These are phyloP conservation scores for Leccinellum albellum DNA, from an alignment of 768 basidiomycete genomes.

Conservation along the genomic window DNA sequence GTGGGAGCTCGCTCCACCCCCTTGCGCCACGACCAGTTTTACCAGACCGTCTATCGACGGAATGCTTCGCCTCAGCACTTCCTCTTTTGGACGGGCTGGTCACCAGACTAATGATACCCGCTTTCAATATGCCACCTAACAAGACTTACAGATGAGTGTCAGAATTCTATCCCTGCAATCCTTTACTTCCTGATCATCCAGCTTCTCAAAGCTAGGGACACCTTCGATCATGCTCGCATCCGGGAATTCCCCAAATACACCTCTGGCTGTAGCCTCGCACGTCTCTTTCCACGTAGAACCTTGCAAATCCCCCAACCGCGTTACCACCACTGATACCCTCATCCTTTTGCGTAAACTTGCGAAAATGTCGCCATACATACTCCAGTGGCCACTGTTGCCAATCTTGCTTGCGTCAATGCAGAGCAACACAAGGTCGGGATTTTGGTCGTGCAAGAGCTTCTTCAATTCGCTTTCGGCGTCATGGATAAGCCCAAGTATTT, in stretches of 20 bases:
- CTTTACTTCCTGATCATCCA: slow-evolving; percentile 9
- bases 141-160: slow-evolving; percentile 9
- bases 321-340: slow-evolving; percentile 19
- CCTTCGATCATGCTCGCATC: slow-evolving; percentile 16
- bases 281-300: slow-evolving; percentile 14
- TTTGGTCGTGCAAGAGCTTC: slow-evolving; percentile 8
- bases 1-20: no score
- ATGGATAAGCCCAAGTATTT: not conserved
- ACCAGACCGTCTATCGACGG: no score
- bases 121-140: not conserved
- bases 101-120: no score
- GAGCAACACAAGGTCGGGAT: slow-evolving; percentile 19
- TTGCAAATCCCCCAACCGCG: slow-evolving; percentile 3
- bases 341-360: slow-evolving; percentile 14
- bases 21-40: no score
- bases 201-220: slow-evolving; percentile 14
- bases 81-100: no score
- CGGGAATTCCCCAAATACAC: slow-evolving; percentile 12
- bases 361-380: slow-evolving; percentile 18
- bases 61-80: no score
- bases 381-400: slow-evolving; percentile 13
- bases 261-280: slow-evolving; percentile 8
- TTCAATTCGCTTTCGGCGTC: slow-evolving; percentile 20
- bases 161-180: slow-evolving; percentile 23
- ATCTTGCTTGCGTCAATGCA: slow-evolving; percentile 23